Percentiles rank a stretch among this genome's conserved stretches.
Conservation (phyloP, 2,329 filamentous ascomycete genomes). For the Cercospora berteroae region DNA sequence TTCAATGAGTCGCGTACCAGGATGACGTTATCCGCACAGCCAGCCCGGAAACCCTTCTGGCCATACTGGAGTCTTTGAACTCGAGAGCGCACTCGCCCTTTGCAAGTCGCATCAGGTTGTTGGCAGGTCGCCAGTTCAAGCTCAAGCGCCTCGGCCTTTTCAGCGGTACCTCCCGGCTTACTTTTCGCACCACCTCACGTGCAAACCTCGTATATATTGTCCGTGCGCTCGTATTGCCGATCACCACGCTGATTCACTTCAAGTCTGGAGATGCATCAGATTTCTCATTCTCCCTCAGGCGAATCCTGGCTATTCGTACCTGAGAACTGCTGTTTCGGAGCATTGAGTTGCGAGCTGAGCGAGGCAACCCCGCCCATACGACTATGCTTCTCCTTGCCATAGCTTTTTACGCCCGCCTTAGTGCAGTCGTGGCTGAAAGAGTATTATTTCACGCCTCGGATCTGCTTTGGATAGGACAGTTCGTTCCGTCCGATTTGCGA, state of each 20-base stretch:
- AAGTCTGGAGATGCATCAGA: neutral
- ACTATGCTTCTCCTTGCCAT: neutral
- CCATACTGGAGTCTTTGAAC: neutral
- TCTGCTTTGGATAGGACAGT: neutral
- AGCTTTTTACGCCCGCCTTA: neutral
- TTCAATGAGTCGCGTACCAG: neutral
- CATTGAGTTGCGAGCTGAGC: neutral
- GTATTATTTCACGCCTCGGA: neutral
- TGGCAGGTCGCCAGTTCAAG: neutral
- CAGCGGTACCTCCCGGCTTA: neutral
- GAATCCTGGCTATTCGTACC: neutral
- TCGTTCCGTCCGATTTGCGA: neutral
- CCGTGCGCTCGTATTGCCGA: slow-evolving; percentile 3
- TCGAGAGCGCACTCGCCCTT: neutral
- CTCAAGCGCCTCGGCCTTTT: neutral
- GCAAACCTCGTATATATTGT: neutral
- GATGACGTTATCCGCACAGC: neutral
- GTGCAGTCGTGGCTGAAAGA: neutral
- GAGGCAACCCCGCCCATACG: neutral
- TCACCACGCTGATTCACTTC: neutral
- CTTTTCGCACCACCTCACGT: neutral
- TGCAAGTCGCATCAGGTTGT: neutral
- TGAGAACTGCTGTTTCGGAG: neutral
- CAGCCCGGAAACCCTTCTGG: neutral
- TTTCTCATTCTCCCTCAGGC: neutral